Conservation (phyloP, 2,329 filamentous ascomycete genomes). For the Paraphaeosphaeria sporulosa region DNA sequence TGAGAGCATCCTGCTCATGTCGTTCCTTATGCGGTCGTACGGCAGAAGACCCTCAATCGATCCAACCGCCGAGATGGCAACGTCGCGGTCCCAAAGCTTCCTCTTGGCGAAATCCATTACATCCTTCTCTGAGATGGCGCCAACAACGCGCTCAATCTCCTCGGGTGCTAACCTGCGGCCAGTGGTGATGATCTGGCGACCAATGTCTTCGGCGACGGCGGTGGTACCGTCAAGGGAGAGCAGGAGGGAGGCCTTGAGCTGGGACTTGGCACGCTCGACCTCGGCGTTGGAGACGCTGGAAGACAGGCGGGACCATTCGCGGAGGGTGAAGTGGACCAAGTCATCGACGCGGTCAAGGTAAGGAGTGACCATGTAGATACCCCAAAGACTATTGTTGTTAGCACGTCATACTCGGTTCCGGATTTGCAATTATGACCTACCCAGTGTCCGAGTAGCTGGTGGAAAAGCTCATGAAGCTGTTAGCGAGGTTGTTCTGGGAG, state of each 20-base stretch:
- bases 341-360: constrained; percentile 88
- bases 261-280: constrained; percentile 97
- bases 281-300: constrained; percentile 87
- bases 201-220: constrained; percentile 96
- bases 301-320: constrained; percentile 96
- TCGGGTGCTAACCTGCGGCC: constrained; percentile 88
- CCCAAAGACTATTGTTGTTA: constrained; percentile 80
- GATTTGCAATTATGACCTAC: constrained; percentile 63
- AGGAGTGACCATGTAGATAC: constrained; percentile 97
- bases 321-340: constrained; percentile 96
- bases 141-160: constrained; percentile 93
- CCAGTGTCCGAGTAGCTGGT: constrained; percentile 99
- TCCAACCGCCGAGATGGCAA: constrained; percentile 92
- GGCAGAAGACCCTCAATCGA: constrained; percentile 84
- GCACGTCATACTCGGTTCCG: constrained; percentile 17
- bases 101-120: constrained; percentile 95
- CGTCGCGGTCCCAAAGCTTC: constrained; percentile 97
- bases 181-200: constrained; percentile 97
- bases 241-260: constrained; percentile 98
- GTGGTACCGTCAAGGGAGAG: constrained; percentile 97
- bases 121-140: constrained; percentile 90
- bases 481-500: constrained; percentile 93
- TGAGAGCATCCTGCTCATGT: constrained; percentile 80
- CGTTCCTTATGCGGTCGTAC: constrained; percentile 80
- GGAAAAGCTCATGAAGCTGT: constrained; percentile 99